Evolutionary conservation across 2,329 filamentous ascomycete species (phyloP).

Genomic region (Ascochyta lentis): DNA sequence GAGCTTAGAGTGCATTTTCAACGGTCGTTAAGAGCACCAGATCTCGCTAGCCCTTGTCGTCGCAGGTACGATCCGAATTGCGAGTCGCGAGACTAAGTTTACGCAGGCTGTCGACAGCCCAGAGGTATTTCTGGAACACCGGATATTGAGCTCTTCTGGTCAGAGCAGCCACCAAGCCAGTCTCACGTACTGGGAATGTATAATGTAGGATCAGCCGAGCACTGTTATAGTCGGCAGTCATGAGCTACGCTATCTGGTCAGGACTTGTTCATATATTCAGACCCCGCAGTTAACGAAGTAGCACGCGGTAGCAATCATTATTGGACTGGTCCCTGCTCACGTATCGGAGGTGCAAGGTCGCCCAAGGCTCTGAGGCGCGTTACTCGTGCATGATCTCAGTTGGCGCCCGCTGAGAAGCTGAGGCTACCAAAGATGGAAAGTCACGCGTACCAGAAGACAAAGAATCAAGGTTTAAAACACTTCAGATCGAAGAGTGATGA

Average conservation of each 20-base stretch:
- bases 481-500: constrained; percentile 10
- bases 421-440: constrained; percentile 5
- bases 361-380: constrained; percentile 1
- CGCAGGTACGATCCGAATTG: constrained; percentile 8
- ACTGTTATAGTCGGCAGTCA: neutral
- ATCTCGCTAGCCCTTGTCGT: constrained; percentile 14
- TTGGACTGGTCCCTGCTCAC: neutral
- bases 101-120: neutral
- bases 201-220: constrained; percentile 2
- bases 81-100: neutral
- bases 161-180: constrained; percentile 17
- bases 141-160: neutral
- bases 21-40: constrained; percentile 15
- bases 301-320: neutral
- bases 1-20: constrained; percentile 4
- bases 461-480: constrained; percentile 3
- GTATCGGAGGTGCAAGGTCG: neutral
- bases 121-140: constrained; percentile 13
- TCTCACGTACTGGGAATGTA: constrained; percentile 13
- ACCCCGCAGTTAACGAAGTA: neutral
- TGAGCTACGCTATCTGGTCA: neutral
- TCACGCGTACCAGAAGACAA: constrained; percentile 9
- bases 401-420: constrained; percentile 21
- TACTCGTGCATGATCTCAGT: constrained; percentile 23
- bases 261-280: neutral